Evolutionary conservation across 163 green algal genomes (phyloP), one percentile per base, ranked within the genome.

Genomic region (Trebouxia gelatinosa): DNA sequence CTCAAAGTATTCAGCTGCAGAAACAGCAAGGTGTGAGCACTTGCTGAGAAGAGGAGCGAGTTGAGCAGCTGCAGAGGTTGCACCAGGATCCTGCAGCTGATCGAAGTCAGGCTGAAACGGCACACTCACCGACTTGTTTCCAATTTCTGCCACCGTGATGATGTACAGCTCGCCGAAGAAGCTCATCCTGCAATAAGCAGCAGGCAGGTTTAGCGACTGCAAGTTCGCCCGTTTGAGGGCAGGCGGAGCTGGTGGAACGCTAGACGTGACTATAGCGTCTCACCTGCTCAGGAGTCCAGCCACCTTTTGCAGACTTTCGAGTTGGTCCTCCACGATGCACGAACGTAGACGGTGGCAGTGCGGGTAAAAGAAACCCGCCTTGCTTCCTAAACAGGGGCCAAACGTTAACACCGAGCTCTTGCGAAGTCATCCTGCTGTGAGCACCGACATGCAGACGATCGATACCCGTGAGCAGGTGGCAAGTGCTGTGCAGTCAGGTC

Each of bases 91-190:
- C n/a, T n/a, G n/a, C n/a, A n/a, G n/a, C n/a, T n/a, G n/a, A n/a
- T n/a, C n/a, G n/a, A n/a, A n/a, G n/a, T n/a, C n/a, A n/a, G n/a
- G n/a, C n/a, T n/a, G n/a, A n/a, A n/a, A n/a, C n/a, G n/a, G n/a
- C n/a, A n/a, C n/a, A n/a, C 75, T 70, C 68, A 94, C 91, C 91
- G 78, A 96, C 94, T 62, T 91, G 90, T 80, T 95, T 95, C 92
- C 92, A 97, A 78, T 94, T 93, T 65, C 90, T 92, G 58, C 86
- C 89, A 7, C 93, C 88, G 62, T 94, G 87, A 28, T 86, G 74
- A 9, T 88, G 75, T 32, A 97, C 92, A 58, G 91, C 88, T 51
- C 86, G 67, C 4, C 89, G 81, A 46, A 97, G 84, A 31, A 92
- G 82, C 28, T 95, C 90, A 66, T 97, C 92, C 91, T 97, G 86